Conservation (phyloP, 2,329 filamentous ascomycete genomes). For the Phialocephala subalpina region DNA sequence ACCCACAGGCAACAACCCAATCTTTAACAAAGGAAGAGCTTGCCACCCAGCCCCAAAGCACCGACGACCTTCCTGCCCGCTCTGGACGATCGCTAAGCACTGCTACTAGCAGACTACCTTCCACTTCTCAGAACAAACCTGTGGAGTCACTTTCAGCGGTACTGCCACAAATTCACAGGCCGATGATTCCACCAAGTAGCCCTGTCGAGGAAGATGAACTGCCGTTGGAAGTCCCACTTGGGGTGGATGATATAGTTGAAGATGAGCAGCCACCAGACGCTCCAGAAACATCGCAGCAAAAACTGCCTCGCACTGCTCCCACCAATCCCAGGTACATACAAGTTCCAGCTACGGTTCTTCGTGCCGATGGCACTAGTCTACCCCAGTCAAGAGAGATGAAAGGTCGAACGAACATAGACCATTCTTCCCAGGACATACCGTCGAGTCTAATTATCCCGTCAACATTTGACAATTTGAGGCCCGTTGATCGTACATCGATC, state of each 20-base stretch:
- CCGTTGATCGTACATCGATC: background rate
- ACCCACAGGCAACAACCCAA: background rate
- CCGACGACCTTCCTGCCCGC: too few relatives aligned
- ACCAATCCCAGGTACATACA: constrained; percentile 29
- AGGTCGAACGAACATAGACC: background rate
- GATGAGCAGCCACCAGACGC: constrained; percentile 9
- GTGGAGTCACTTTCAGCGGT: background rate
- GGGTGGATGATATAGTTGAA: constrained; percentile 34
- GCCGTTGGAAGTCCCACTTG: constrained; percentile 36
- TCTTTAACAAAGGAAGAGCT: background rate
- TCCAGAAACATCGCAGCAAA: constrained; percentile 25
- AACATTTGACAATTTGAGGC: constrained; percentile 26
- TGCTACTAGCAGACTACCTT: background rate
- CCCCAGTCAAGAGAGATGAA: background rate
- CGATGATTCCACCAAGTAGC: constrained; percentile 18
- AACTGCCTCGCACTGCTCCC: constrained; percentile 29
- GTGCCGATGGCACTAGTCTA: background rate
- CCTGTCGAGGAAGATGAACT: constrained; percentile 37
- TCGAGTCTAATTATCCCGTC: constrained; percentile 33
- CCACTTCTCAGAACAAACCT: background rate
- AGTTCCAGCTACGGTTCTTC: constrained; percentile 32
- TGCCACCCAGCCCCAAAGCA: background rate
- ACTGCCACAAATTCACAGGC: background rate
- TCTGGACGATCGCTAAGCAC: too few relatives aligned
- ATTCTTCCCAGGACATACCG: constrained; percentile 16